Evolutionary conservation across 805 yeast genomes (phyloP).

Genomic region (Monosporozyma aerobia): DNA sequence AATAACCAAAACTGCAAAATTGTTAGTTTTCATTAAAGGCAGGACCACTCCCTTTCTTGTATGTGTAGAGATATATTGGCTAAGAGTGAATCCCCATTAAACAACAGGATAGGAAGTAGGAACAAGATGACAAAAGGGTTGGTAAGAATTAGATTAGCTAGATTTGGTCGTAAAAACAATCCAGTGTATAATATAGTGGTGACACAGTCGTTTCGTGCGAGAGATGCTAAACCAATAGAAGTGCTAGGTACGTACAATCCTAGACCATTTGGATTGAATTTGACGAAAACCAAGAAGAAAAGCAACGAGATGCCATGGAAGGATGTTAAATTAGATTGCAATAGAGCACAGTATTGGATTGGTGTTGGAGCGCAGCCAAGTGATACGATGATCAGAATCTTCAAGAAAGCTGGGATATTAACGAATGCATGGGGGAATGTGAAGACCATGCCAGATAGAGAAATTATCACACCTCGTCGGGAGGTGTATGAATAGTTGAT

Average conservation of each 20-base stretch:
- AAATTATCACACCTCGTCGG: slow-evolving; percentile 16
- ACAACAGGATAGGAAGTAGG: background rate
- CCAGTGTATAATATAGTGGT: slow-evolving; percentile 93
- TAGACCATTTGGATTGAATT: slow-evolving; percentile 34
- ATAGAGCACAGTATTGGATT: slow-evolving; percentile 88
- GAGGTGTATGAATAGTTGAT: slow-evolving; percentile 15
- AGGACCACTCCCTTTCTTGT: background rate
- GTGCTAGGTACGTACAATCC: slow-evolving; percentile 94
- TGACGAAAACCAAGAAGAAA: slow-evolving; percentile 24
- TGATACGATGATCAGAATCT: slow-evolving; percentile 64
- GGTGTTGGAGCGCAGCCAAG: slow-evolving; percentile 97
- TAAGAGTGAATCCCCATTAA: too few relatives aligned
- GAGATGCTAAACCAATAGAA: slow-evolving; percentile 84
- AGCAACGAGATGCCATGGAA: slow-evolving; percentile 56
- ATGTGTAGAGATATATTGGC: too few relatives aligned
- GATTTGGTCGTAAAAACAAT: slow-evolving; percentile 82
- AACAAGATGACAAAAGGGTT: slow-evolving; percentile 40
- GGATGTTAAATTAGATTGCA: slow-evolving; percentile 76
- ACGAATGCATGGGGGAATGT: slow-evolving; percentile 17
- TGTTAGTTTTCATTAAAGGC: too few relatives aligned
- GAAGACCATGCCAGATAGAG: slow-evolving; percentile 7
- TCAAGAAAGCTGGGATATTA: slow-evolving; percentile 65
- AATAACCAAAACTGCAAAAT: too few relatives aligned
- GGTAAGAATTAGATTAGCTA: slow-evolving; percentile 80
- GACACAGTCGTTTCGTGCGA: slow-evolving; percentile 62